Evolutionary conservation across 371 early-diverging fungal genomes (phyloP), one percentile per base, ranked within the genome.

Genomic region (Coemansia sp.): DNA sequence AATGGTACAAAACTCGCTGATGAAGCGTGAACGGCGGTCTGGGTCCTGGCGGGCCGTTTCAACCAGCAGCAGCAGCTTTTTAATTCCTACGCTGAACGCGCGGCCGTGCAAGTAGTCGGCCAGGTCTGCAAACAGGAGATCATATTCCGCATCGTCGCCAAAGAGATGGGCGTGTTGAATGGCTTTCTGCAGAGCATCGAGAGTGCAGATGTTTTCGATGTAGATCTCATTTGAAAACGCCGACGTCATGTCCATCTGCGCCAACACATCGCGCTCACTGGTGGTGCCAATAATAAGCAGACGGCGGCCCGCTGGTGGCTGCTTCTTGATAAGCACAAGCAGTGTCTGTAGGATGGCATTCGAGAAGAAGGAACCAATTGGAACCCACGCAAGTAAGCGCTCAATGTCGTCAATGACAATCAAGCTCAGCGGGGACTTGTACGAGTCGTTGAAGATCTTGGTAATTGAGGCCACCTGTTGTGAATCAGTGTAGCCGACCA

Each of bases 331-430:
- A 57, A 97, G 76, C 0, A 96, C 96, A 46, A 94, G 81, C 26
- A 99, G 83, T 0, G 99, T 95, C 81, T 99, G 99, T 15, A 99
- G 83, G 2, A 99, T 92, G 2, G 86, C 75, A 82, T 99, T 99
- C 28, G 97, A 96, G 82, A 99, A 99, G 24, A 99, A 88, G 19
- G 99, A 97, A 3, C 99, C 99, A 74, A 99, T 97, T 3, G 92
- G 88, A 0, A 98, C 99, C 89, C 94, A 99, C 65, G 99, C 99
- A 85, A 97, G 80, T 5, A 99, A 81, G 39, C 96, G 88, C 82
- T 99, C 99, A 57, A 99, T 91, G 57, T 95, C 89, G 80, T 99
- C 99, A 61, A 99, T 85, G 17, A 99, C 96, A 68, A 99, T 92
- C 21, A 97, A 88, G 79, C 97, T 93, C 57, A 92, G 79, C 12